phyloP scores from a whole-genome alignment of 1,139 yeast species.

The Debaryomycetaceae sp. region DNA sequence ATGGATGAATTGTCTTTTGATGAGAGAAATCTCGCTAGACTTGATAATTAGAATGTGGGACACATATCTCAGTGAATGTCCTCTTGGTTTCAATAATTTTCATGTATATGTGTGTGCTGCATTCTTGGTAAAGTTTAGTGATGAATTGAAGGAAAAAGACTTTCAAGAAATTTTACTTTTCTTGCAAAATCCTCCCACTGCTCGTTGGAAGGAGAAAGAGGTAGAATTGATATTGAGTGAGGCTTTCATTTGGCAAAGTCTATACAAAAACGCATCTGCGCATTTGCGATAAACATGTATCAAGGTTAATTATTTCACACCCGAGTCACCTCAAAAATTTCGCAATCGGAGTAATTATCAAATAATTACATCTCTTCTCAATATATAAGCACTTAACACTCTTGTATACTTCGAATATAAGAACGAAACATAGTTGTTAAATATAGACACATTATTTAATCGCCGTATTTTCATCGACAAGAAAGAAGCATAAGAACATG shows the following conservation, averaged over 20 bases:
- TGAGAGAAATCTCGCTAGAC: conserved; percentile 83
- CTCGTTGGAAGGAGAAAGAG: conserved; percentile 82
- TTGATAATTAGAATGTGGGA: conserved; percentile 97
- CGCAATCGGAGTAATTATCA: conserved; percentile 2
- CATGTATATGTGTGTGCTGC: conserved; percentile 99
- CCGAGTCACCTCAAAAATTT: conserved; percentile 6
- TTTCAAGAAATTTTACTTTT: conserved; percentile 92
- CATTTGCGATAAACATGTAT: conserved; percentile 46
- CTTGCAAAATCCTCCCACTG: conserved; percentile 84
- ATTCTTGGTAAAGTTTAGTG: conserved; percentile 82
- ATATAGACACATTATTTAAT: no score
- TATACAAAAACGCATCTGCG: conserved; percentile 85
- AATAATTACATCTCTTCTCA: neutral
- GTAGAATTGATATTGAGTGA: conserved; percentile 89
- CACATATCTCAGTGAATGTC: conserved; percentile 85
- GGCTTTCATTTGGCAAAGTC: conserved; percentile 94
- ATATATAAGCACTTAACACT: neutral
- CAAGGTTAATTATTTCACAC: conserved; percentile 1
- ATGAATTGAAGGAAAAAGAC: conserved; percentile 76
- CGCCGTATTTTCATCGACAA: neutral
- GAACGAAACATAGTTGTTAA: no score
- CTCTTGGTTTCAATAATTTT: conserved; percentile 85
- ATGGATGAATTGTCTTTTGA: conserved; percentile 97
- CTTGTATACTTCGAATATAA: neutral
- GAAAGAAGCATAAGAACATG: neutral